These are phyloP conservation scores for Arthroderma sp. DNA, from an alignment of 2,329 filamentous ascomycete species.

Conservation along the genomic window DNA sequence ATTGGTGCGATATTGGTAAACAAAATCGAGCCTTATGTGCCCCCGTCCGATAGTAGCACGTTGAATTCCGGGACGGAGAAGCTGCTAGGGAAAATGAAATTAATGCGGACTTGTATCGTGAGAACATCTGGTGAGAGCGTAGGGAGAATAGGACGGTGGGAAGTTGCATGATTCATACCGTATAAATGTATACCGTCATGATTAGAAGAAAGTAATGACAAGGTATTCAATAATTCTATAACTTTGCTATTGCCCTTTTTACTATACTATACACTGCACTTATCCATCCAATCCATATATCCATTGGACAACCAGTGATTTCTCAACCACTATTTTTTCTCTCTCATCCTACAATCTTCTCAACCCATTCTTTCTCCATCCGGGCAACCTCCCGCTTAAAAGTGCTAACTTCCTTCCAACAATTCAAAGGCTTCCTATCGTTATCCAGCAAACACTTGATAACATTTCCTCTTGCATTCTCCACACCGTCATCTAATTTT, in stretches of 20 bases:
- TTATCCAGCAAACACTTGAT: conserved; percentile 70
- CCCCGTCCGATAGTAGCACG: background rate
- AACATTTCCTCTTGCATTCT: conserved; percentile 61
- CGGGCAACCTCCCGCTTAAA: conserved; percentile 83
- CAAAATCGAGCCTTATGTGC: conserved; percentile 34
- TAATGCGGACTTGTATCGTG: conserved; percentile 52
- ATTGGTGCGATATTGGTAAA: conserved; percentile 56
- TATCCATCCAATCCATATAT: background rate
- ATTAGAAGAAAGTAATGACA: no score
- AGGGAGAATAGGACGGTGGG: conserved; percentile 70
- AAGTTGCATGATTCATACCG: conserved; percentile 38
- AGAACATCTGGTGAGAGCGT: conserved; percentile 65
- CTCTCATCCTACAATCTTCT: conserved; percentile 48
- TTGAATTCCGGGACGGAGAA: background rate
- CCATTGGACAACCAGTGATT: background rate
- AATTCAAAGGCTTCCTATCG: conserved; percentile 80
- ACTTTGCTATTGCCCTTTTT: background rate
- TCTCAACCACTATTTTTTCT: background rate
- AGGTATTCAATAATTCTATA: background rate
- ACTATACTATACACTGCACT: conserved; percentile 1
- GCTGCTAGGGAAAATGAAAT: conserved; percentile 8
- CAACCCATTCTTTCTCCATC: conserved; percentile 77
- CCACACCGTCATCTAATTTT: conserved; percentile 56
- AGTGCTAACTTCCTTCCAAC: conserved; percentile 80
- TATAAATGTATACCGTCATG: no score